phyloP scores from a whole-genome alignment of 345 rosid species.

The Raphanus sativus region DNA sequence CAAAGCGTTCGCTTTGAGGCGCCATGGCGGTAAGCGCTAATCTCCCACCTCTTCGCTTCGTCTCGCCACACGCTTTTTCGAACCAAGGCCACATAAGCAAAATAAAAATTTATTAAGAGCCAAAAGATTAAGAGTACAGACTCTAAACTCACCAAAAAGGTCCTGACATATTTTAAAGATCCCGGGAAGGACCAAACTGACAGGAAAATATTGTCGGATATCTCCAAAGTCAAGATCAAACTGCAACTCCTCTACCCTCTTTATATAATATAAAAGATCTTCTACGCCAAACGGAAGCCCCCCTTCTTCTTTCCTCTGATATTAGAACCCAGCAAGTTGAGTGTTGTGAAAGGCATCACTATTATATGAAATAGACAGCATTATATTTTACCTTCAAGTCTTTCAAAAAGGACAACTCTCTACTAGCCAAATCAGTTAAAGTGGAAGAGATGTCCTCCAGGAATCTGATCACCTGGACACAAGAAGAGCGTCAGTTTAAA shows the following conservation, averaged over 20 bases:
- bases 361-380: slow-evolving; percentile 19
- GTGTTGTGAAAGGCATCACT: slow-evolving; percentile 20
- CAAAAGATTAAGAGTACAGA: neutral
- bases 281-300: slow-evolving; percentile 76
- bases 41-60: no score
- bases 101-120: slow-evolving; percentile 1
- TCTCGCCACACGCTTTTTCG: no score
- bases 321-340: slow-evolving; percentile 25
- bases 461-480: slow-evolving; percentile 78
- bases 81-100: slow-evolving; percentile 12
- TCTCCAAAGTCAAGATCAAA: slow-evolving; percentile 80
- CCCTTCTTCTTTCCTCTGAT: slow-evolving; percentile 91
- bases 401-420: slow-evolving; percentile 72
- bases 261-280: slow-evolving; percentile 79
- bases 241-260: slow-evolving; percentile 75
- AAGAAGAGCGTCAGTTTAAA: neutral
- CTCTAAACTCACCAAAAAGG: slow-evolving; percentile 66
- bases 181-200: slow-evolving; percentile 81
- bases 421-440: slow-evolving; percentile 65
- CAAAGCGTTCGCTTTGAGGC: no score
- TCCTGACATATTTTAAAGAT: slow-evolving; percentile 86
- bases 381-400: slow-evolving; percentile 67
- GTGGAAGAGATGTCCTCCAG: slow-evolving; percentile 81
- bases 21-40: no score
- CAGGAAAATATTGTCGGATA: slow-evolving; percentile 77